phyloP scores from a whole-genome alignment of 257 asterid species.

The Solanum tacnaense region DNA sequence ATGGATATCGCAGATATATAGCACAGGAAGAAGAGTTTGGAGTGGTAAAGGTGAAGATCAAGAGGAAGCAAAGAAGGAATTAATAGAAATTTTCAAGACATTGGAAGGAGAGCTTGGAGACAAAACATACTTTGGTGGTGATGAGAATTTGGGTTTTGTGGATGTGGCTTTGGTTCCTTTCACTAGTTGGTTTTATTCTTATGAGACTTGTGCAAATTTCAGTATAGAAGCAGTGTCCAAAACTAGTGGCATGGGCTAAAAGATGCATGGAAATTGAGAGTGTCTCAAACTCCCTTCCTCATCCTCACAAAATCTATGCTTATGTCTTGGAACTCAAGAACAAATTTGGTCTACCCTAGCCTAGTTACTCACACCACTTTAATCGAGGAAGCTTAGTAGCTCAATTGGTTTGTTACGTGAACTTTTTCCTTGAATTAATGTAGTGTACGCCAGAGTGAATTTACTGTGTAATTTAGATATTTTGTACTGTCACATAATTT shows the following conservation, averaged over 20 bases:
- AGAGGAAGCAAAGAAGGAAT: constrained; percentile 2
- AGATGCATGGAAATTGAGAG: background rate
- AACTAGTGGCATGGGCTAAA: background rate
- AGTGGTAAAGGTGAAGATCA: background rate
- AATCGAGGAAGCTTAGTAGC: background rate
- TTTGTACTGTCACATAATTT: background rate
- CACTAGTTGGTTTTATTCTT: constrained; percentile 1
- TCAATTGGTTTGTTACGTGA: background rate
- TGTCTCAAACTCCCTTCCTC: constrained; percentile 2
- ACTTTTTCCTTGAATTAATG: background rate
- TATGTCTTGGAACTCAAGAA: constrained; percentile 2
- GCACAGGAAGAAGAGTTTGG: background rate
- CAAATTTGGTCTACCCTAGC: background rate
- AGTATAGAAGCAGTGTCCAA: constrained; percentile 1
- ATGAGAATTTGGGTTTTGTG: background rate
- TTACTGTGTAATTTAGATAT: no score
- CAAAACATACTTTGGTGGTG: constrained; percentile 2
- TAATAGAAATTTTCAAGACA: background rate
- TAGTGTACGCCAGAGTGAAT: background rate
- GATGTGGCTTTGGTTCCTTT: constrained; percentile 1
- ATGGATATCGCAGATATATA: background rate
- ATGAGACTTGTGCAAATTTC: constrained; percentile 3
- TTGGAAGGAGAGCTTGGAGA: constrained; percentile 4
- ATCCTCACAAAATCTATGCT: constrained; percentile 4
- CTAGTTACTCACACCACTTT: background rate